Conservation (phyloP, 495 filamentous ascomycete genomes). For the Daldinia grandis region DNA sequence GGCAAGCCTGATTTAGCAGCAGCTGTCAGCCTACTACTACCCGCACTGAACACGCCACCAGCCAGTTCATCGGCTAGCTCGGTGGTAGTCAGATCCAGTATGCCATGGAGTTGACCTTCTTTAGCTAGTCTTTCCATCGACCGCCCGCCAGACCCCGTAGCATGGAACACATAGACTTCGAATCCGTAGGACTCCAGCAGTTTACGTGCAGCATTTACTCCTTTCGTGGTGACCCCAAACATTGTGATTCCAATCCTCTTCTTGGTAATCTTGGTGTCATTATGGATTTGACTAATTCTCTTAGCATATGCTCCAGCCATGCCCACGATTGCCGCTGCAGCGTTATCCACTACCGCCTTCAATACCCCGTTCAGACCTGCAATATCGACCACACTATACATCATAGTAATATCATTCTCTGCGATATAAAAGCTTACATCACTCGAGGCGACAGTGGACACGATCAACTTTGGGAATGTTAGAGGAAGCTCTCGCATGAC, state of each 20-base stretch:
- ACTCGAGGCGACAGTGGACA: constrained; percentile 71
- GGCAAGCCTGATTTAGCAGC: constrained; percentile 65
- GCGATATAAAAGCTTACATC: constrained; percentile 66
- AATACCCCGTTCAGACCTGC: constrained; percentile 69
- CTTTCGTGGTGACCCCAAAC: constrained; percentile 78
- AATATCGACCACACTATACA: constrained; percentile 75
- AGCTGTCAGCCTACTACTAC: constrained; percentile 59
- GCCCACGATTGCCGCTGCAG: constrained; percentile 64
- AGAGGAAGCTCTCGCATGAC: constrained; percentile 69
- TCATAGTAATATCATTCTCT: constrained; percentile 73
- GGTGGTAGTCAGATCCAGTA: constrained; percentile 74
- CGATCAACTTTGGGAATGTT: constrained; percentile 73
- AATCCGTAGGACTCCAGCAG: constrained; percentile 52
- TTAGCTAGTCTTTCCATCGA: constrained; percentile 70
- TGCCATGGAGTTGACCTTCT: constrained; percentile 64
- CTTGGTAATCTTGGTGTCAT: constrained; percentile 34
- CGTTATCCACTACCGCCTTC: constrained; percentile 64
- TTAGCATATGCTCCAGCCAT: constrained; percentile 61
- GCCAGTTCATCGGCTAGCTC: constrained; percentile 70
- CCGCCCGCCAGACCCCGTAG: constrained; percentile 70
- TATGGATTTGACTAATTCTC: constrained; percentile 3
- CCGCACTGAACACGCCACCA: constrained; percentile 69
- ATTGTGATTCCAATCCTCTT: constrained; percentile 69
- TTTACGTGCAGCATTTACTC: constrained; percentile 58
- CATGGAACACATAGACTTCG: constrained; percentile 74